phyloP scores from a whole-genome alignment of 179 eudicot genomes.

The Camellia oleifera region DNA sequence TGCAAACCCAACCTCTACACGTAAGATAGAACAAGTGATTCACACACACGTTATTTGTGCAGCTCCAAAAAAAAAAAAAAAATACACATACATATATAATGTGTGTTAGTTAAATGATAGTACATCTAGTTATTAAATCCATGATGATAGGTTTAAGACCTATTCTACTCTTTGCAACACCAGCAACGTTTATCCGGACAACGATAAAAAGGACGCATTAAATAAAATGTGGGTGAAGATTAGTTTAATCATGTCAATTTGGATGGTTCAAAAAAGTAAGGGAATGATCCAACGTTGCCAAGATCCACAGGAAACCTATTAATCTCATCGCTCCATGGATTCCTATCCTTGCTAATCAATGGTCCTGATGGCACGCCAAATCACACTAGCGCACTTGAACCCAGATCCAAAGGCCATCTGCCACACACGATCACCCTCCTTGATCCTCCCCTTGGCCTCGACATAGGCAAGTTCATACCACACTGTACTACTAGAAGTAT shows the following conservation, averaged over 20 bases:
- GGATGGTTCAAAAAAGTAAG: conserved; percentile 14
- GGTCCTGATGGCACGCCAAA: conserved; percentile 38
- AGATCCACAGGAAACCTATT: conserved; percentile 30
- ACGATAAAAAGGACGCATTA: too few species aligned
- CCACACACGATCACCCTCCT: conserved; percentile 44
- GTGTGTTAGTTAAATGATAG: too few species aligned
- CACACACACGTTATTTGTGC: too few species aligned
- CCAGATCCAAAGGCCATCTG: conserved; percentile 57
- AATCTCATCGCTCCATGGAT: conserved; percentile 50
- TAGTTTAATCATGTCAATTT: background rate
- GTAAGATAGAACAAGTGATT: too few species aligned
- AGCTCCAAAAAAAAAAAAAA: too few species aligned
- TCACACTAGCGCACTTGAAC: conserved; percentile 44
- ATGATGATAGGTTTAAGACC: too few species aligned
- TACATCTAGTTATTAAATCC: too few species aligned
- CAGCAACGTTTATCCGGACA: too few species aligned
- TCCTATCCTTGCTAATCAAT: conserved; percentile 26
- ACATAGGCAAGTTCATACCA: conserved; percentile 53
- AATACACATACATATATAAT: too few species aligned
- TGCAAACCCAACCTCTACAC: too few species aligned
- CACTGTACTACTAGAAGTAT: conserved; percentile 43
- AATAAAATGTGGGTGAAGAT: background rate
- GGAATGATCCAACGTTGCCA: background rate
- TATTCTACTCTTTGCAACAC: too few species aligned
- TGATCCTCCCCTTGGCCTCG: conserved; percentile 50